Conservation (phyloP, 1,284 basidiomycete genomes). For the Puccinia polysora region DNA sequence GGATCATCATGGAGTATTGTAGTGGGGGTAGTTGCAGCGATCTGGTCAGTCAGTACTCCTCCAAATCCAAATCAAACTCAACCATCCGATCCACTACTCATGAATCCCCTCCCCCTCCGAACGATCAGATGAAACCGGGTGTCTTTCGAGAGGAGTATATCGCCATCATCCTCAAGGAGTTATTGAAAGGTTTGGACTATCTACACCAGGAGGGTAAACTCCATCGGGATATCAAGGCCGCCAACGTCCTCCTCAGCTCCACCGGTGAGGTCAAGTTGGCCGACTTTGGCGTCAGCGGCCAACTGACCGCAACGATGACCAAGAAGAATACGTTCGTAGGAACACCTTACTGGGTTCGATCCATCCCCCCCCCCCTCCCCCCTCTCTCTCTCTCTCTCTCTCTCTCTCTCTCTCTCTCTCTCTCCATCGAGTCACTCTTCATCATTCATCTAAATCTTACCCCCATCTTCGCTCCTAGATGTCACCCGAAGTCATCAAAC, state of each 20-base stretch:
- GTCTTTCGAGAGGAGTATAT: constrained; percentile 97
- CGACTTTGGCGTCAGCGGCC: constrained; percentile 98
- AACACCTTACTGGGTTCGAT: constrained; percentile 58
- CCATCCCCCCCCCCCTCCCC: no score
- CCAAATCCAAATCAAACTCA: no score
- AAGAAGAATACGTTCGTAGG: constrained; percentile 99
- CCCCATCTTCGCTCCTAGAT: constrained; percentile 75
- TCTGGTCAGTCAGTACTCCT: constrained; percentile 56
- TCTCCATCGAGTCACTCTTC: no score
- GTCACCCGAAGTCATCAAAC: constrained; percentile 99
- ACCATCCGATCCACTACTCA: no score
- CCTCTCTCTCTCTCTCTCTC: no score
- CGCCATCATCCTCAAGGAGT: constrained; percentile 80
- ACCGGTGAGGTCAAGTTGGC: constrained; percentile 97
- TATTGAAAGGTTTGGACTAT: constrained; percentile 87
- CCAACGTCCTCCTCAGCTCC: constrained; percentile 88
- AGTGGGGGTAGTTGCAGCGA: constrained; percentile 59
- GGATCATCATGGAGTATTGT: constrained; percentile 98
- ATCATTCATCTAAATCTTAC: not conserved
- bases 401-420: no score
- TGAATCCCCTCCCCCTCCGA: not conserved
- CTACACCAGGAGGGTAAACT: constrained; percentile 93
- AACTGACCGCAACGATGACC: constrained; percentile 65
- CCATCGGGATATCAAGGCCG: constrained; percentile 97
- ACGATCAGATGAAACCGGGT: constrained; percentile 96